These are phyloP conservation scores for Gracilaria gracilis DNA, from an alignment of 23 red algal genomes.

Conservation along the genomic window DNA sequence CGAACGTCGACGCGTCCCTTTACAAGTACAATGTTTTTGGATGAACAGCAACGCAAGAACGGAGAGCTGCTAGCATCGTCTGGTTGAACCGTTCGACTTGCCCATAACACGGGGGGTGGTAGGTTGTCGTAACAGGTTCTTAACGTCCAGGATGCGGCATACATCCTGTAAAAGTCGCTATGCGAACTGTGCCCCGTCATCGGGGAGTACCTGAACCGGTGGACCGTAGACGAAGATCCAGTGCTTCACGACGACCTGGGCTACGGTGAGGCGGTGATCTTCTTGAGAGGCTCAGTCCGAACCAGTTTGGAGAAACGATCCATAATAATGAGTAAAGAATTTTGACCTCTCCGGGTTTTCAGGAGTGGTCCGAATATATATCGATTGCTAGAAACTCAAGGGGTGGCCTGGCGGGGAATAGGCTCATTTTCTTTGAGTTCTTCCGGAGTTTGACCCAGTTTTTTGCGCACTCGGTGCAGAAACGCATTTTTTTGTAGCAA, in stretches of 20 bases:
- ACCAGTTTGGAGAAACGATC: slow-evolving; percentile 44
- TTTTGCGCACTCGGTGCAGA: too few relatives aligned
- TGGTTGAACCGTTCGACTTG: slow-evolving; percentile 34
- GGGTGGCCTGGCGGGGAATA: too few relatives aligned
- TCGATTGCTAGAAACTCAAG: too few relatives aligned
- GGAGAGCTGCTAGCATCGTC: slow-evolving; percentile 7
- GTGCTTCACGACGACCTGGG: not conserved
- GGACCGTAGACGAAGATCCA: too few relatives aligned
- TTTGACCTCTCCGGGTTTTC: not conserved
- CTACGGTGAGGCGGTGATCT: not conserved
- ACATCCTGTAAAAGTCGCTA: not conserved
- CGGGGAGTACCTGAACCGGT: slow-evolving; percentile 18
- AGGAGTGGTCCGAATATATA: slow-evolving; percentile 27
- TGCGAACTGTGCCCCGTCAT: slow-evolving; percentile 27
- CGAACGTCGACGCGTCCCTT: not conserved
- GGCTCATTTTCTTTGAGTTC: too few relatives aligned
- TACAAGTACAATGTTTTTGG: not conserved
- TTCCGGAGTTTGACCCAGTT: too few relatives aligned
- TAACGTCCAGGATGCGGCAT: too few relatives aligned
- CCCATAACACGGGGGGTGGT: slow-evolving; percentile 30
- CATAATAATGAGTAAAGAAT: slow-evolving; percentile 29
- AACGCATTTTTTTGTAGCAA: too few relatives aligned
- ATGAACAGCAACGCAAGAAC: not conserved
- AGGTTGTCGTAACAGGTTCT: slow-evolving; percentile 5
- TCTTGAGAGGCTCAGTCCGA: slow-evolving; percentile 1